Conservation (phyloP, 192 early-diverging fungal species). For the Rhizophagus prolifer region DNA sequence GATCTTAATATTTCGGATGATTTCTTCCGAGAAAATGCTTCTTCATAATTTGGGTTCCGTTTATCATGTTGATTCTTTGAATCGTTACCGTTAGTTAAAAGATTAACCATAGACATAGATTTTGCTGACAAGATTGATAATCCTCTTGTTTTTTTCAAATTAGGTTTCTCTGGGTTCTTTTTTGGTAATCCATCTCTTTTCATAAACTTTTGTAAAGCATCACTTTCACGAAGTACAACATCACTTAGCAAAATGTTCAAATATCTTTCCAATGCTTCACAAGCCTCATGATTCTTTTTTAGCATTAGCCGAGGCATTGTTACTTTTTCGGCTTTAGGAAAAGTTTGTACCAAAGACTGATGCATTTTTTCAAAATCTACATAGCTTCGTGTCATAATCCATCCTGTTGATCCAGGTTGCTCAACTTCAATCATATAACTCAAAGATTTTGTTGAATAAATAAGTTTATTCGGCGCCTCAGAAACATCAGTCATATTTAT, state of each 20-base stretch:
- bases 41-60: neutral
- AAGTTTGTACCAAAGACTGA: neutral
- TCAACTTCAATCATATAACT: slow-evolving; percentile 27
- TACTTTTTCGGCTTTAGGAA: slow-evolving; percentile 26
- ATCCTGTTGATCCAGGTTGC: slow-evolving; percentile 25
- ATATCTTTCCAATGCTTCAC: slow-evolving; percentile 14
- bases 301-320: slow-evolving; percentile 18
- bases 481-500: slow-evolving; percentile 22
- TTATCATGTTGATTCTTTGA: neutral
- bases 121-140: slow-evolving; percentile 17
- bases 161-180: neutral
- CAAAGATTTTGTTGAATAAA: slow-evolving; percentile 8
- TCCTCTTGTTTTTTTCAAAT: neutral
- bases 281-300: slow-evolving; percentile 20
- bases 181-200: slow-evolving; percentile 21
- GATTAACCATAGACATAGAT: slow-evolving; percentile 25
- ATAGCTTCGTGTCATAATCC: slow-evolving; percentile 26
- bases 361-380: slow-evolving; percentile 18
- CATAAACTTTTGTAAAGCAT: slow-evolving; percentile 24
- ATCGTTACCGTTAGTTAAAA: neutral
- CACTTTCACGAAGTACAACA: slow-evolving; percentile 1
- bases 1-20: neutral
- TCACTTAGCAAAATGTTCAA: slow-evolving; percentile 25
- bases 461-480: slow-evolving; percentile 16
- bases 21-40: neutral